Base-by-base conservation (phyloP, 2,329 filamentous ascomycete species). In the Oidium heveae region DNA sequence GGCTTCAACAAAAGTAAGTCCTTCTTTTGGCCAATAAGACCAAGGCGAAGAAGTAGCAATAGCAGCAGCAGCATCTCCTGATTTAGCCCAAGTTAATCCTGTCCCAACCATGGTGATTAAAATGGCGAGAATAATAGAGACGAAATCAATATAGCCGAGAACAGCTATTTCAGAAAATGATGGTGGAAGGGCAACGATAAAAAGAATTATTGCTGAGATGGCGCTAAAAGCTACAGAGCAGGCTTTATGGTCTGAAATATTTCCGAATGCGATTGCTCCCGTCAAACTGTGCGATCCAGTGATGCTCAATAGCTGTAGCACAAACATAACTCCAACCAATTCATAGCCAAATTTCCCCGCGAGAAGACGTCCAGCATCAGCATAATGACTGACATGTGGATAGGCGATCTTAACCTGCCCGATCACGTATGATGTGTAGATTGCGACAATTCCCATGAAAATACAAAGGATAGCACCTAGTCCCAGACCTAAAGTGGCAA, bases 271-370 rank as follows among this genome's bases (percentile, higher is more conserved):
- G 58, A 79, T 74, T n/a, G 69, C 70, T 61, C 78, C 79, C 0
- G 75, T 77, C 56, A 80, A 66, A 33, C 79, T 66, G 62, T 82
- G 79, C 33, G 74, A 76, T 16, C 71, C 75, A 68, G 79, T 75
- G 59, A 78, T 69, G 65, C 80, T 79, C n/a, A 79, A 64, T 16
- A 80, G 66, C 59, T 79, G 72, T 22, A 79, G 61, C 5, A 72
- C 64, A 59, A 75, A 72, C 7, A 68, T 71, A 16, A 68, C 62
- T 4, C 73, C 75, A 52, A 77, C 66, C 34, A 80, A 57, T 58
- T 76, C 72, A 33, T 71, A 68, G 1, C 73, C 74, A 44, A 71
- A 66, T 9, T 60, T 64, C 0, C 77, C 77, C 52, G 67, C 66
- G 20, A 80, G 65, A 16, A 80, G 65, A 47, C 72, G 66, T 13